phyloP scores from a whole-genome alignment of 495 filamentous ascomycete genomes.

The Apiosordaria backusii region DNA sequence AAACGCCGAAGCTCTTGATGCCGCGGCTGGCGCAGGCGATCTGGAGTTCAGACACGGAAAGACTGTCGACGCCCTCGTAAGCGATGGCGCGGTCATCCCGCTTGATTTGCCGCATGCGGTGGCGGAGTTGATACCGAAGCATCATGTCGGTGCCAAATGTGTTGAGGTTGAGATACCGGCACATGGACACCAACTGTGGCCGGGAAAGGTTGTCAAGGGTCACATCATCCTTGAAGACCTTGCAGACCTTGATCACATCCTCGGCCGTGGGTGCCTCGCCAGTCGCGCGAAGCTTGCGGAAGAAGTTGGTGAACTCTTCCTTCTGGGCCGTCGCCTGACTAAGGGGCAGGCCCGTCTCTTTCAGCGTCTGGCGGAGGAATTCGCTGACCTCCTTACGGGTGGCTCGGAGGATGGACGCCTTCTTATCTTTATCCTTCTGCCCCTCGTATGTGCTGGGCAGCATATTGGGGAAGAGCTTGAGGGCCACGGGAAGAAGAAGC shows the following conservation, averaged over 20 bases:
- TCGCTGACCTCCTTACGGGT: constrained; percentile 91
- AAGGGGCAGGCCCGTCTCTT: constrained; percentile 87
- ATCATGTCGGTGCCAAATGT: constrained; percentile 95
- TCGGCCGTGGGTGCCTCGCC: constrained; percentile 82
- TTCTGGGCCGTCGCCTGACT: constrained; percentile 81
- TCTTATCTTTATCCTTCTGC: constrained; percentile 81
- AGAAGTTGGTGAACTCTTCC: constrained; percentile 96
- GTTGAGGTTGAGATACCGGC: constrained; percentile 96
- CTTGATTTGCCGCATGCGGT: constrained; percentile 99
- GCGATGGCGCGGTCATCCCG: constrained; percentile 92
- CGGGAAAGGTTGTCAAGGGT: constrained; percentile 96
- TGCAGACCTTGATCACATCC: constrained; percentile 98
- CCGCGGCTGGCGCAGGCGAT: constrained; percentile 85
- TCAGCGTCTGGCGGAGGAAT: constrained; percentile 85
- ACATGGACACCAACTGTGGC: constrained; percentile 95
- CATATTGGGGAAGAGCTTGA: constrained; percentile 94
- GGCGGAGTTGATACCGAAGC: constrained; percentile 95
- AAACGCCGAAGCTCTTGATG: constrained; percentile 87
- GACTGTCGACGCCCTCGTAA: constrained; percentile 88
- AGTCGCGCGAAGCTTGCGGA: constrained; percentile 90
- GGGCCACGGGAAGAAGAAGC: constrained; percentile 84
- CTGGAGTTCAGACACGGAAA: constrained; percentile 91
- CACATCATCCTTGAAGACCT: constrained; percentile 97
- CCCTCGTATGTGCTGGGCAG: constrained; percentile 96
- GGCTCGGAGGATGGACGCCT: constrained; percentile 74